These are phyloP conservation scores for Aegilops sharonensis DNA, from an alignment of 176 grass and related monocot genomes.

Conservation along the genomic window DNA sequence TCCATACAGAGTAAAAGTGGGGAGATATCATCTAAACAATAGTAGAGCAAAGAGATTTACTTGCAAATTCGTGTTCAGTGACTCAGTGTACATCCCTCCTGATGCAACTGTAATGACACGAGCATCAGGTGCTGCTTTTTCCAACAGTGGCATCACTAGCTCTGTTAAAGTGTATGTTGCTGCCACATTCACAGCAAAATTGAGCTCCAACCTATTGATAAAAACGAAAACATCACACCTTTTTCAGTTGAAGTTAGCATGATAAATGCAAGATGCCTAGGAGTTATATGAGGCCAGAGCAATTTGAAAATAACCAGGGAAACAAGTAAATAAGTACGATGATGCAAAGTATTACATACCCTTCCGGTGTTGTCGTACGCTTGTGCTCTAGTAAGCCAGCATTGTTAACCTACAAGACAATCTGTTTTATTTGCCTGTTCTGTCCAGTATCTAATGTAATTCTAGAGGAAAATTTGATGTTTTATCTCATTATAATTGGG, in stretches of 20 bases:
- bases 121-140: slow-evolving; percentile 84
- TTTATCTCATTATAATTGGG: background rate
- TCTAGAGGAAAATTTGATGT: slow-evolving; percentile 1
- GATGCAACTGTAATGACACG: slow-evolving; percentile 82
- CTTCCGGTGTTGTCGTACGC: slow-evolving; percentile 63
- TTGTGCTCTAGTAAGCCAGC: slow-evolving; percentile 81
- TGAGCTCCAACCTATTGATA: slow-evolving; percentile 66
- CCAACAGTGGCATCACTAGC: slow-evolving; percentile 67
- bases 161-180: slow-evolving; percentile 81
- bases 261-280: background rate
- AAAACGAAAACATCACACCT: background rate
- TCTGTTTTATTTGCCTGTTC: background rate
- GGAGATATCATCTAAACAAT: background rate
- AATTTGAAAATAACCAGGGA: background rate
- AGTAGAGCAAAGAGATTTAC: slow-evolving; percentile 20
- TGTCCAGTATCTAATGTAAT: background rate
- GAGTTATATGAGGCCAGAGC: background rate
- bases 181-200: slow-evolving; percentile 91
- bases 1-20: background rate
- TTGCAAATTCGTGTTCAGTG: slow-evolving; percentile 76
- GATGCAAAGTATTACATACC: slow-evolving; percentile 38
- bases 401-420: slow-evolving; percentile 79
- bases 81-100: slow-evolving; percentile 82
- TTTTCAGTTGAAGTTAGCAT: background rate
- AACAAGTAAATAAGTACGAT: background rate